Evolutionary conservation across 805 yeast species (phyloP).

Genomic region (Nakazawaea ambrosiae): DNA sequence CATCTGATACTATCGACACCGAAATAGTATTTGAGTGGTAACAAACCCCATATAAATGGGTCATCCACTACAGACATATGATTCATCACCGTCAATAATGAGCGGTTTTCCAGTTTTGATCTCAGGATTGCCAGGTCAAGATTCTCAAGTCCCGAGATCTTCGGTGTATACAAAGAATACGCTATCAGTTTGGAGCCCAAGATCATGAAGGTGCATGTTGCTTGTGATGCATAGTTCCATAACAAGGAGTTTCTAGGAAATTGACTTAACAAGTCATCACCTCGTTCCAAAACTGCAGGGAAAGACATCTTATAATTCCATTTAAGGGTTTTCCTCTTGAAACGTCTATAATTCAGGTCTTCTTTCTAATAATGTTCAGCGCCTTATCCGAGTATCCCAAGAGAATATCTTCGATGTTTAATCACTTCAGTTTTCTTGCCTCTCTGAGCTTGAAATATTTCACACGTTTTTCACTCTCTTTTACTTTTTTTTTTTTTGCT

Average conservation of each 20-base stretch:
- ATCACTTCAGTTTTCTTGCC: no score
- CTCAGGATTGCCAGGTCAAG: conserved; percentile 58
- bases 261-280: conserved; percentile 59
- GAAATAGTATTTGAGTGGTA: conserved; percentile 63
- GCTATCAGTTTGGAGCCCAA: conserved; percentile 56
- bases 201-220: conserved; percentile 62
- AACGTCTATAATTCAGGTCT: no score
- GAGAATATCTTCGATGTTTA: no score
- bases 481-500: no score
- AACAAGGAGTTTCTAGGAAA: conserved; percentile 51
- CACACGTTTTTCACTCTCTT: no score
- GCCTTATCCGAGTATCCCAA: not conserved
- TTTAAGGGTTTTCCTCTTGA: not conserved
- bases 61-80: conserved; percentile 92
- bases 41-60: conserved; percentile 81
- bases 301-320: conserved; percentile 44
- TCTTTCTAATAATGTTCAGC: not conserved
- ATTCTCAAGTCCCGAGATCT: conserved; percentile 53
- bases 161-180: conserved; percentile 56
- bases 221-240: conserved; percentile 67
- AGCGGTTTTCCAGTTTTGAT: conserved; percentile 62
- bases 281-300: conserved; percentile 61
- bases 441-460: no score
- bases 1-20: conserved; percentile 71
- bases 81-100: conserved; percentile 82